Percentiles rank a stretch among this genome's conserved stretches.
phyloP scores from a whole-genome alignment of 257 asterid genomes.

The Penstemon davidsonii region DNA sequence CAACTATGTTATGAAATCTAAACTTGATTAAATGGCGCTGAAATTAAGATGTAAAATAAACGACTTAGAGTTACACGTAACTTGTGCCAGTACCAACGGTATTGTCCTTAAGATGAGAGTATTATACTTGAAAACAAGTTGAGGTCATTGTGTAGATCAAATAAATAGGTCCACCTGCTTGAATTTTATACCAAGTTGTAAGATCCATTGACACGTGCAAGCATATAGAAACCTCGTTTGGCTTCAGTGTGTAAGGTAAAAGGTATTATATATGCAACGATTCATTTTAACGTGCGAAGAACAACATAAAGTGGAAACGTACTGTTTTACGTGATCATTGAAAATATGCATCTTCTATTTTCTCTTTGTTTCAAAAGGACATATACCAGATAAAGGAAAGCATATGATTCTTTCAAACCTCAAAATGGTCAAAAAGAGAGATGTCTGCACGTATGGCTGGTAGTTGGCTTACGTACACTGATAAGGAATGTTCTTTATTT shows the following conservation, averaged over 20 bases:
- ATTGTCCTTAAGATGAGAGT: background rate
- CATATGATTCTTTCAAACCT: conserved; percentile 42
- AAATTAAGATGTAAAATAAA: no score
- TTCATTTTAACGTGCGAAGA: conserved; percentile 30
- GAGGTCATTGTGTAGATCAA: no score
- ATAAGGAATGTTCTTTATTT: no score
- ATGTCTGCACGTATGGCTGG: conserved; percentile 18
- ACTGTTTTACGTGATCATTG: conserved; percentile 23
- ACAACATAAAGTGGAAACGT: conserved; percentile 15
- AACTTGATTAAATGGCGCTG: no score
- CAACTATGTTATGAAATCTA: no score
- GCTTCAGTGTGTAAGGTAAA: conserved; percentile 11
- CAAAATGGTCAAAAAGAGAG: conserved; percentile 16
- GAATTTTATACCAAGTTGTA: background rate
- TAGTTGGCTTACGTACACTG: background rate
- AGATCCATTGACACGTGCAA: conserved; percentile 27
- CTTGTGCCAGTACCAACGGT: no score
- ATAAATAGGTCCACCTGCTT: background rate
- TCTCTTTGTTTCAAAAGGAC: conserved; percentile 20
- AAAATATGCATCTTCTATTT: conserved; percentile 28
- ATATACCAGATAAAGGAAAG: conserved; percentile 21
- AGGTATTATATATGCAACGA: conserved; percentile 17
- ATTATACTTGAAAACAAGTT: no score
- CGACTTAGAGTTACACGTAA: no score
- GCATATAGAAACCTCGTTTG: conserved; percentile 23